A percentile compares a stretch with the other conserved stretches of the same genome.
phyloP scores from a whole-genome alignment of 495 filamentous ascomycete species.

The Neurospora sublineolata region DNA sequence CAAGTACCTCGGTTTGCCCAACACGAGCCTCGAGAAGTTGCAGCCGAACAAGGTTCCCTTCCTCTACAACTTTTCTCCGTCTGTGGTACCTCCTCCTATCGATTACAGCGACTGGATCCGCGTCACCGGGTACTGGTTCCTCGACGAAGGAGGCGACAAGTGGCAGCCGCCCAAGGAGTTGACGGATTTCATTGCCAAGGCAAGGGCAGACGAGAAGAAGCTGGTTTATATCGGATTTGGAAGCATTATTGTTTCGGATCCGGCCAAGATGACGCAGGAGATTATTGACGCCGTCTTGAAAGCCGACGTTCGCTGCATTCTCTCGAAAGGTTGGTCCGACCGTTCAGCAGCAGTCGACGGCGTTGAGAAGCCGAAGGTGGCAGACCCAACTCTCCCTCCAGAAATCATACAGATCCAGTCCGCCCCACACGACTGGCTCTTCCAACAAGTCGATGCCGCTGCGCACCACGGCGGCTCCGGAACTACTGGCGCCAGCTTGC shows the following conservation, averaged over 20 bases:
- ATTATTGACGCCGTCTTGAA: slow-evolving; percentile 84
- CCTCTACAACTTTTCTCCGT: slow-evolving; percentile 92
- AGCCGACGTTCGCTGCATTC: slow-evolving; percentile 87
- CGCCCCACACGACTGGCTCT: slow-evolving; percentile 95
- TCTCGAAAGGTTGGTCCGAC: slow-evolving; percentile 99
- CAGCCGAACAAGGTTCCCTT: slow-evolving; percentile 95
- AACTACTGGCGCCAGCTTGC: slow-evolving; percentile 86
- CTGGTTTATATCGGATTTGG: slow-evolving; percentile 96
- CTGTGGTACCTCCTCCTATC: slow-evolving; percentile 80
- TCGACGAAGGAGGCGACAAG: slow-evolving; percentile 60
- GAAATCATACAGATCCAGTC: slow-evolving; percentile 81
- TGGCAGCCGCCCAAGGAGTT: slow-evolving; percentile 72
- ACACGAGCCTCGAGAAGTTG: slow-evolving; percentile 79
- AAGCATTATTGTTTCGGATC: slow-evolving; percentile 89
- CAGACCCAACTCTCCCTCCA: slow-evolving; percentile 61
- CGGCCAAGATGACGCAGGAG: slow-evolving; percentile 73
- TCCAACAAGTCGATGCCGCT: slow-evolving; percentile 85
- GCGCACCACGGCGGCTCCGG: slow-evolving; percentile 92
- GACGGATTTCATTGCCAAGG: slow-evolving; percentile 65
- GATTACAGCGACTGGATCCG: slow-evolving; percentile 98
- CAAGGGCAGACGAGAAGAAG: slow-evolving; percentile 73
- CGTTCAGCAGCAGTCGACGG: slow-evolving; percentile 32
- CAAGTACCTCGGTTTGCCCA: slow-evolving; percentile 61
- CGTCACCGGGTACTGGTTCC: slow-evolving; percentile 95
- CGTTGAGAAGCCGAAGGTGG: slow-evolving; percentile 20